Base-by-base conservation (phyloP, 2,329 filamentous ascomycete species). In the Neofusicoccum umdonicola region DNA sequence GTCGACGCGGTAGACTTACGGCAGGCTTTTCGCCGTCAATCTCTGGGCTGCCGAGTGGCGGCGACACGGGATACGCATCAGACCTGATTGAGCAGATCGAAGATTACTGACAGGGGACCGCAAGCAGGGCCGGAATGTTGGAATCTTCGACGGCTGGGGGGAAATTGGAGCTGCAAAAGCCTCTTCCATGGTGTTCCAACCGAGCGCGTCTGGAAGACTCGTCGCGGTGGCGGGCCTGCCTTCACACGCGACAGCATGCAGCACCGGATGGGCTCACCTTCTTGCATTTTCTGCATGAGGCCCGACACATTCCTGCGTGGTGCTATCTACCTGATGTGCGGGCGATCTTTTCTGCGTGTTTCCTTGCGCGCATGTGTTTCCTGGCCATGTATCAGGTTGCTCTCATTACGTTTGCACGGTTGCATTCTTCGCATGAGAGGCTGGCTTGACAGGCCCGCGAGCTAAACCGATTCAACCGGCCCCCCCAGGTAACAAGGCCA, bases 131-230 rank as follows among this genome's bases (percentile, higher is more conserved):
- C 31, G 39, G 39, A 39, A 42, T 51, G n/a, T 45, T 64, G 44
- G 63, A 58, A 51, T 13, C 35, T 64, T 41, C 15, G 6, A 41
- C 39, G 37, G 37, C 37, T 11, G 31, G 52, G 34, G 22, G 34
- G 62, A 58, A 64, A 51, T 60, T 57, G 42, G 48, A 51, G 45
- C 41, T 31, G 54, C 22, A 19, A 58, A 57, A 57, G 22, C n/a
- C 19, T 45, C 19, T 57, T 47, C 56, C 37, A 9, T 47, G 27
- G 15, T 11, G 41, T 39, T 37, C 56, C 56, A 58, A 31, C 54
- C 39, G 54, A 45, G 54, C 52, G 37, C 39, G 27, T n/a, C 19
- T 39, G 41, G 34, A 47, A 31, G 27, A 17, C 31, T 48, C 31
- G 39, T 22, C 37, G 17, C 13, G 34, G 37, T 44, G 13, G 19